Percentiles rank a stretch among this genome's conserved stretches.
Evolutionary conservation across 2,329 filamentous ascomycete species (phyloP).

Genomic region (Helminthosporium solani): DNA sequence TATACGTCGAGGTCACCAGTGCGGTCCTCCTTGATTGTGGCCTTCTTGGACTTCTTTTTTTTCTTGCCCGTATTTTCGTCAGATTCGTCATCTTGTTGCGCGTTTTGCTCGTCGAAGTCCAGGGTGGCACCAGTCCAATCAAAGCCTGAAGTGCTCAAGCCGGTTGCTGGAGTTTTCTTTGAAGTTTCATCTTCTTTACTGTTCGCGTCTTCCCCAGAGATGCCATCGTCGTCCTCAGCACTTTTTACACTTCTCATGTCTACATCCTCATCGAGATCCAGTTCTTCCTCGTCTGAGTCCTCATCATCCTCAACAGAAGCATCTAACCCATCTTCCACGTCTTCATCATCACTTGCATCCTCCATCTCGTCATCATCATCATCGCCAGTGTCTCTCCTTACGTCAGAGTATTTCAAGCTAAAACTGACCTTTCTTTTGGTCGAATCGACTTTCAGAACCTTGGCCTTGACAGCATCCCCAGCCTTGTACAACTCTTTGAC

Average conservation of each 20-base stretch:
- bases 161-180: slow-evolving; percentile 41
- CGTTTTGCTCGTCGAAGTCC: slow-evolving; percentile 55
- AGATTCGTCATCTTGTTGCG: slow-evolving; percentile 54
- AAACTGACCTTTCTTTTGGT: slow-evolving; percentile 81
- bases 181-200: slow-evolving; percentile 22
- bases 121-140: slow-evolving; percentile 76
- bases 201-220: slow-evolving; percentile 34
- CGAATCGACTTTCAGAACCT: slow-evolving; percentile 74
- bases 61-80: slow-evolving; percentile 53
- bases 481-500: slow-evolving; percentile 87
- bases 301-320: slow-evolving; percentile 30
- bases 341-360: slow-evolving; percentile 34
- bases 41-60: slow-evolving; percentile 70
- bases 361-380: slow-evolving; percentile 41
- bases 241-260: slow-evolving; percentile 50
- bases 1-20: slow-evolving; percentile 89
- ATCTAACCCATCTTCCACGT: slow-evolving; percentile 41
- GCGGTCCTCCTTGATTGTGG: slow-evolving; percentile 78
- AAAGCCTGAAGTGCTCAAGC: slow-evolving; percentile 74
- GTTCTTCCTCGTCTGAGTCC: slow-evolving; percentile 44
- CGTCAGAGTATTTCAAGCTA: slow-evolving; percentile 89
- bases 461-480: slow-evolving; percentile 91
- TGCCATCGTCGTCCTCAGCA: slow-evolving; percentile 40
- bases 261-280: slow-evolving; percentile 42
- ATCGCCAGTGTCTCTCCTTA: slow-evolving; percentile 60